Evolutionary conservation across 1,284 basidiomycete genomes (phyloP), one percentile per base, ranked within the genome.

Genomic region (Cystobasidiaceae sp.): DNA sequence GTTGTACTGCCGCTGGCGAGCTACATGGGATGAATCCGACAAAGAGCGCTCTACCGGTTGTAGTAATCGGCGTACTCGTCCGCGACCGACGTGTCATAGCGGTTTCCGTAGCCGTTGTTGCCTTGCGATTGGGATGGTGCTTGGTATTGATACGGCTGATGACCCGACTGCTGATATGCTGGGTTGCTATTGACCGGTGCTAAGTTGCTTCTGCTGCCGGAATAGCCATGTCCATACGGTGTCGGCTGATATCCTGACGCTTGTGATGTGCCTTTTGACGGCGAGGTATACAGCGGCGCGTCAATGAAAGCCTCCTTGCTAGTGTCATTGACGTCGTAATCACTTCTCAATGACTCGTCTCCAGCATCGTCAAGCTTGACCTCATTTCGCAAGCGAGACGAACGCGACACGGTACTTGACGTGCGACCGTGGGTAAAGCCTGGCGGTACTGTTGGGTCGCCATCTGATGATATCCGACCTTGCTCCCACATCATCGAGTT

Each of bases 381-480:
- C 30, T 68, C 67, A 32, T 68, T 60, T 21, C 67, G 62, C 28
- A 68, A 41, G 1, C 55, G 54, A 1, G 62, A 65, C 17, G 50
- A 54, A 44, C 52, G 33, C 4, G 66, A 67, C 8, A 64, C 50
- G 33, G n/a, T 66, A 34, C 64, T 66, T 37, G 33, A 49, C 13
- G 62, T 46, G 2, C 67, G 61, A 8, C 54, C 56, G 43, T 68
- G 67, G 11, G 41, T 41, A 37, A 65, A 48, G 17, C 19, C 27
- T 1, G 62, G 62, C 4, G 61, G 67, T 15, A 28, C 33, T 11
- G 27, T 51, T 3, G 62, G 54, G 25, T 57, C 62, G 17, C 51
- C 54, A 19, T 61, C 55, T 45, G 25, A 27, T 25, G 54, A 58
- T 1, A 50, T 27, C 11, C 48, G 48, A 15, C 49, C 46, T 15